phyloP scores from a whole-genome alignment of 805 yeast species.

The Starmerella apicola region DNA sequence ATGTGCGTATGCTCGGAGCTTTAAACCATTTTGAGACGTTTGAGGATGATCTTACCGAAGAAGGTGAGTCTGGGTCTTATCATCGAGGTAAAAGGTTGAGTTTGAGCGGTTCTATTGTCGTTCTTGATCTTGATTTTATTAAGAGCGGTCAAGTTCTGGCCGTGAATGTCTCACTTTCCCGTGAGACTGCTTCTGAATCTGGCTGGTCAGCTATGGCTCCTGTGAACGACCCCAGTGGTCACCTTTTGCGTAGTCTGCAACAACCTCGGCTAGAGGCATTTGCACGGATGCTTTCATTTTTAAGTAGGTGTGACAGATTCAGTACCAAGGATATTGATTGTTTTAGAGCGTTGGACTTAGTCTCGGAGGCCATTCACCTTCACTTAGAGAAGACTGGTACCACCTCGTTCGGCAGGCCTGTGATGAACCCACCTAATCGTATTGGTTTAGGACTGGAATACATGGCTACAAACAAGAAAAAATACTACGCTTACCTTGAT shows the following conservation, averaged over 20 bases:
- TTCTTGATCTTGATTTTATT: constrained; percentile 26
- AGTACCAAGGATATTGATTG: constrained; percentile 28
- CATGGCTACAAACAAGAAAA: constrained; percentile 14
- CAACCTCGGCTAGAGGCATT: constrained; percentile 27
- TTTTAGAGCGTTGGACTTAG: constrained; percentile 26
- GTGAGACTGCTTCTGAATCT: constrained; percentile 17
- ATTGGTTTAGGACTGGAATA: constrained; percentile 29
- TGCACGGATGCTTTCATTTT: constrained; percentile 24
- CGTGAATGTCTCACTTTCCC: constrained; percentile 24
- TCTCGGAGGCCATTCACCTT: constrained; percentile 23
- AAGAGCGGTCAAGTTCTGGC: constrained; percentile 16
- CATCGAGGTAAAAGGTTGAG: constrained; percentile 27
- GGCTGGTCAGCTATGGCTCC: constrained; percentile 22
- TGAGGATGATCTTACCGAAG: constrained; percentile 23
- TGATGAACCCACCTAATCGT: constrained; percentile 22
- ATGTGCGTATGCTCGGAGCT: constrained; percentile 27
- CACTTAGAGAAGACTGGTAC: constrained; percentile 8
- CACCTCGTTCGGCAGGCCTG: constrained; percentile 20
- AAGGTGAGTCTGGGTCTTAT: constrained; percentile 2
- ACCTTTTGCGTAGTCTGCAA: constrained; percentile 22
- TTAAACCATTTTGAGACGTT: constrained; percentile 29
- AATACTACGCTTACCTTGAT: constrained; percentile 19
- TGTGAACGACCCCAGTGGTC: constrained; percentile 20
- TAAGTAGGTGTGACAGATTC: constrained; percentile 28
- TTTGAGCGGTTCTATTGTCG: constrained; percentile 30